Base-by-base conservation (phyloP, 257 asterid species). In the Nicotiana obtusifolia region DNA sequence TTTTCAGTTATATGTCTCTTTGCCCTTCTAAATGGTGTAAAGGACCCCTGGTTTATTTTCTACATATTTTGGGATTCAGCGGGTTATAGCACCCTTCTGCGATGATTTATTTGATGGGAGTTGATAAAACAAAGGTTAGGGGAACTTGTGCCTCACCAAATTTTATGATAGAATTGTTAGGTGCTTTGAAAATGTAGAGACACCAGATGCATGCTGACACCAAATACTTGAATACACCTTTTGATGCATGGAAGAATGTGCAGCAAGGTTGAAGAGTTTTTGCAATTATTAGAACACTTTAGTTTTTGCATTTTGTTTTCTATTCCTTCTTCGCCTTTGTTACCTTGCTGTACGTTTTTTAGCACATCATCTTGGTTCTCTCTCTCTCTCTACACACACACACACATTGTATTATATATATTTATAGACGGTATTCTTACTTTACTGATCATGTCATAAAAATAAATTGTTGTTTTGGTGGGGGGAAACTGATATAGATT, bases 41-140 rank as follows among this genome's bases (percentile, higher is more conserved):
- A 61, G 17, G 17, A 61, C 26, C 4, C 16, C 33, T 22, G 33
- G 15, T 61, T 22, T 11, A 10, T 61, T 61, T 61, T 61, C 31
- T 61, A 44, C 5, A 1, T 35, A 35, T 35, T 35, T 35, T 35
- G 54, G 26, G 77, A 10, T 35, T 68, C 54, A 68, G 54, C 5
- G 19, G 54, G 53, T 67, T 33, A 35, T 67, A 19, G 5, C 53
- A 33, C 53, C 53, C 76, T 16, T 35, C 10, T 19, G 76, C 33
- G 76, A 67, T 67, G 76, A 35, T 33, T 67, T 67, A 67, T 67
- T 67, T 67, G 76, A 9, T 33, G 76, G 76, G 76, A 67, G 17
- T 19, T 67, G 53, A 35, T 67, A 67, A 19, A 35, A 33, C 53
- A 67, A 67, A 67, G 76, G 41, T 67, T 10, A 35, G 54, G 53